Conservation (phyloP, 2,329 filamentous ascomycete genomes). For the Neonectria ditissima region DNA sequence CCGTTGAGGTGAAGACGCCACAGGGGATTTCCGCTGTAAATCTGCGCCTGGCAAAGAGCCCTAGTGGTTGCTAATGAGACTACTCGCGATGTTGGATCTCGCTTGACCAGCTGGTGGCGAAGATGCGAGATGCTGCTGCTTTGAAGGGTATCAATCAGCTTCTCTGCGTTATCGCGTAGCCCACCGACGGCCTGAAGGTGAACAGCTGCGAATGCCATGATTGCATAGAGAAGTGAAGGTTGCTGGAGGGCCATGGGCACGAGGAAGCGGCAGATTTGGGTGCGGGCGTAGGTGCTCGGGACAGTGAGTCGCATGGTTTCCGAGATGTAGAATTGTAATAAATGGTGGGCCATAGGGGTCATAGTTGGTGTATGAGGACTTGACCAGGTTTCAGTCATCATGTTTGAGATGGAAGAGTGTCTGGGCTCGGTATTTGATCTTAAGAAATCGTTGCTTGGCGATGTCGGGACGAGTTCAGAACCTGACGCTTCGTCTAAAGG, state of each 20-base stretch:
- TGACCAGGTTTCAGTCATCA: neutral
- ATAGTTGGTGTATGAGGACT: constrained; percentile 11
- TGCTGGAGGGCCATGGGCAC: constrained; percentile 32
- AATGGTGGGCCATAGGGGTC: constrained; percentile 20
- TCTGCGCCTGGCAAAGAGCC: constrained; percentile 33
- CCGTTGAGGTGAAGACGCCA: constrained; percentile 33
- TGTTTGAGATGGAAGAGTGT: neutral
- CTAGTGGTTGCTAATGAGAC: constrained; percentile 30
- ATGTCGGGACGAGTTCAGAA: neutral
- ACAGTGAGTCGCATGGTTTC: constrained; percentile 36
- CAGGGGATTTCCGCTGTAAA: constrained; percentile 26
- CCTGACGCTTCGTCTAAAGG: neutral
- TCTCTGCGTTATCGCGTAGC: constrained; percentile 3
- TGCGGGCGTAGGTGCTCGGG: constrained; percentile 27
- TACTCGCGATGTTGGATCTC: constrained; percentile 10
- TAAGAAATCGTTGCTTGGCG: neutral
- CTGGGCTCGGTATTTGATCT: neutral
- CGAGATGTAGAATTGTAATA: constrained; percentile 32
- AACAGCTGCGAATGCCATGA: constrained; percentile 32
- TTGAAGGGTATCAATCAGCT: constrained; percentile 26
- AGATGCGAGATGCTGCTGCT: constrained; percentile 23
- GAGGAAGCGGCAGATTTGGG: constrained; percentile 31
- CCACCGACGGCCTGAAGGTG: constrained; percentile 19
- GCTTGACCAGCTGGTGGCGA: constrained; percentile 1
- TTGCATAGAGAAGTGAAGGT: constrained; percentile 30